phyloP scores from a whole-genome alignment of 2,329 filamentous ascomycete genomes.

The Calonectria henricotiae region DNA sequence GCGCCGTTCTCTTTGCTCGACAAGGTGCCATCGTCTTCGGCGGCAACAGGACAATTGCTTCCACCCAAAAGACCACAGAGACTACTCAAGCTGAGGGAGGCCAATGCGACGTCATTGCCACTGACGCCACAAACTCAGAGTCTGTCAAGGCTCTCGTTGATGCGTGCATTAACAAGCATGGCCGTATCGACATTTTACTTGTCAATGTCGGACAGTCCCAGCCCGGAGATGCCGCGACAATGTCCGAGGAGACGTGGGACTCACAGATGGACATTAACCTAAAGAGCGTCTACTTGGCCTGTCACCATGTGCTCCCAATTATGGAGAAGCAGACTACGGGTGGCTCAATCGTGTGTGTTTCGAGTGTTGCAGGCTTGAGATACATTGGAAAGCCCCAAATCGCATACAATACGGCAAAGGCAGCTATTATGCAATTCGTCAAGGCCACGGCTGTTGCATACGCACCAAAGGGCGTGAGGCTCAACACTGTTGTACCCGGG shows the following conservation, averaged over 20 bases:
- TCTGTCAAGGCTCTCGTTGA: constrained; percentile 70
- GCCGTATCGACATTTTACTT: constrained; percentile 73
- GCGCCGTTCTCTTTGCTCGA: constrained; percentile 64
- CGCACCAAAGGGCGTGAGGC: constrained; percentile 62
- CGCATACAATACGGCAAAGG: constrained; percentile 69
- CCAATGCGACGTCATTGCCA: constrained; percentile 60
- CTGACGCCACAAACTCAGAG: constrained; percentile 68
- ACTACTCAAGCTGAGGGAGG: constrained; percentile 58
- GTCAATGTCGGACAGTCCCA: constrained; percentile 75
- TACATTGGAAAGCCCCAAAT: constrained; percentile 69
- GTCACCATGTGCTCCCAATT: constrained; percentile 68
- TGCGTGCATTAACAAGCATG: constrained; percentile 67
- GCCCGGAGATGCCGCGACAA: constrained; percentile 65
- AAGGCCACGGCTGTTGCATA: constrained; percentile 68
- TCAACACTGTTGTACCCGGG: constrained; percentile 72
- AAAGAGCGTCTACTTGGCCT: constrained; percentile 70
- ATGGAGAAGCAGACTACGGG: constrained; percentile 66
- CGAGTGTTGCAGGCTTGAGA: constrained; percentile 68
- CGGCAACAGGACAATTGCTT: constrained; percentile 64
- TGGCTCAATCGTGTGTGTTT: constrained; percentile 65
- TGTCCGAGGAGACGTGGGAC: constrained; percentile 69
- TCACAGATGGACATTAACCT: constrained; percentile 70
- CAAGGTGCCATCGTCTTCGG: constrained; percentile 68
- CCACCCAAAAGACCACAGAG: constrained; percentile 60
- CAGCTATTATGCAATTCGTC: constrained; percentile 68